Base-by-base conservation (phyloP, 306 rosid species). In the Corylus heterophylla region DNA sequence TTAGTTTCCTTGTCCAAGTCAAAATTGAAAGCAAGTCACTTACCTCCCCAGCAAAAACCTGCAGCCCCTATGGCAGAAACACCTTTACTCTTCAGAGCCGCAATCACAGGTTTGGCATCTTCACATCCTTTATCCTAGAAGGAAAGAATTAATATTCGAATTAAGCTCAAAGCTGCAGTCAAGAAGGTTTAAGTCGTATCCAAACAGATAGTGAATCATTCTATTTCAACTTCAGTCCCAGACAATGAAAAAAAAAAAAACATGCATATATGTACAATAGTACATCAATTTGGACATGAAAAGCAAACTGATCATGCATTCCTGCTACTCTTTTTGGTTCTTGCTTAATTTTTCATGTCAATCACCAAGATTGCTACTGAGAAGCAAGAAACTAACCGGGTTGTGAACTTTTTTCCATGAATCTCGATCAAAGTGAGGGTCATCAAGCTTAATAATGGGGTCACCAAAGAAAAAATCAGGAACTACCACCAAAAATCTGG, bases 11-110 rank as follows among this genome's bases (percentile, higher is more conserved):
- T 13, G 49, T 49, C 10, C 18, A 77, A 69, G 76, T 22, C 76
- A 10, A 42, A 42, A 45, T 61, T 69, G 56, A 8, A 58, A 73
- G 77, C 49, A 72, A 45, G 39, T 25, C 54, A 73, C 55, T 81
- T 44, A 89, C 92, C 96, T 69, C 90, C 96, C 89, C 89, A 91
- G 83, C 93, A 91, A 75, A 89, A 87, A 31, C 96, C 93, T n/a
- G 84, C 90, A 70, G 89, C 93, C 17, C 93, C 96, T 29, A 87
- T 79, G 54, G 89, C 58, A 49, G 88, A 84, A 83, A 83, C 66
- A n/a, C 90, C 93, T 79, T 74, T 87, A 67, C 85, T 81, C 85
- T 69, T 87, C 35, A 91, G 80, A 75, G 83, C 91, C 72, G 88
- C 88, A 79, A 91, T 74, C 37, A 91, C 59, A 58, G 79, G 80